Evolutionary conservation across 1,284 basidiomycete species (phyloP), one percentile per base, ranked within the genome.

Genomic region (Cryptococcus sp.): DNA sequence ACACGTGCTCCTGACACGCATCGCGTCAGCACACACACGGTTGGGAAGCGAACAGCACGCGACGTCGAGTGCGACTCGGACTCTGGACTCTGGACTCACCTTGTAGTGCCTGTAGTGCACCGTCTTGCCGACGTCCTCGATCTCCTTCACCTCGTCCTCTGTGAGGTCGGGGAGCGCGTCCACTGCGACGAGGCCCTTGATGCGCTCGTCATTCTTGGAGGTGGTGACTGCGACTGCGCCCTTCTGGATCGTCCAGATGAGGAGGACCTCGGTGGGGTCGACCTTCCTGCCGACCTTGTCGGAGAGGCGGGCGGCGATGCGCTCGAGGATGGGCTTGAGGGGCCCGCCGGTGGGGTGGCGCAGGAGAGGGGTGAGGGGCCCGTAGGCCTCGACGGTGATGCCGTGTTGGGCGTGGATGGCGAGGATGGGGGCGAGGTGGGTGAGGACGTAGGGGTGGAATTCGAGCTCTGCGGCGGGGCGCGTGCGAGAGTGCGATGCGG

Each of bases 401-500:
- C 81, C 81, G 63, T 86, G 78, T 63, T 86, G 73, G 62, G 80
- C 76, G 64, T 83, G 79, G 45, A 83, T 78, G 42, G 82, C 81
- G 47, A 86, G 73, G 36, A 86, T 79, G 0, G 84, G 81, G 52
- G 82, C 77, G 2, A 82, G 77, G 3, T 83, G 82, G 53, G 83
- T 82, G 77, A 83, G 84, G 28, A 89, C 78, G 69, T 89, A 87
- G 8, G 89, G 87, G 69, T 91, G 88, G 54, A 85, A 82, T 69
- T 90, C 87, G 46, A 90, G 81, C 84, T 85, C 62, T 61, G 49
- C 46, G 15, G n/a, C n/a, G n/a, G n/a, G n/a, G n/a, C n/a, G n/a
- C n/a, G n/a, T n/a, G n/a, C n/a, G n/a, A n/a, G n/a, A n/a, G n/a
- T n/a, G n/a, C n/a, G n/a, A n/a, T n/a, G n/a, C n/a, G n/a, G n/a